Evolutionary conservation across 2,329 filamentous ascomycete genomes (phyloP).

Genomic region (Lizonia empirigonia): DNA sequence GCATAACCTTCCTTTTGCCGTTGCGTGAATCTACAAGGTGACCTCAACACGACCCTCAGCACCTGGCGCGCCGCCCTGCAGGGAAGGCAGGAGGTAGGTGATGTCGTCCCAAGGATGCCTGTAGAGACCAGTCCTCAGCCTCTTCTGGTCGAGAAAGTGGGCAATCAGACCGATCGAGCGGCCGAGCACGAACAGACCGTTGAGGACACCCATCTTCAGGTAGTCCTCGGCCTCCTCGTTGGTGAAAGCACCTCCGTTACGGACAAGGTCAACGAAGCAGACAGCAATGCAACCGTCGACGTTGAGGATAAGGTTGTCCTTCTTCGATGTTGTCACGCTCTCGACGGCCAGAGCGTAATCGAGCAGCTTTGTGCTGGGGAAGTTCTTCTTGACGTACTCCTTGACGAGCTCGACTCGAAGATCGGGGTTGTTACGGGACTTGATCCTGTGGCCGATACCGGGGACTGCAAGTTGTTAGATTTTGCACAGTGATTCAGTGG

Average conservation of each 20-base stretch:
- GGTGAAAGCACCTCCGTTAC: conserved; percentile 97
- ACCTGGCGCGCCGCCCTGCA: conserved; percentile 47
- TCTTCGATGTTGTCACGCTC: conserved; percentile 98
- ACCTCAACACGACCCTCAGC: conserved; percentile 52
- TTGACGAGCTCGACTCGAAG: conserved; percentile 99
- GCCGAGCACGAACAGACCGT: conserved; percentile 98
- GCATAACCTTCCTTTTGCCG: conserved; percentile 34
- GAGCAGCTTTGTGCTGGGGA: conserved; percentile 96
- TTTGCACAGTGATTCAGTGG: neutral
- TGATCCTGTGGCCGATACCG: conserved; percentile 98
- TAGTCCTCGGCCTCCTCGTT: conserved; percentile 98
- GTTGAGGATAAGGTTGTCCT: conserved; percentile 99
- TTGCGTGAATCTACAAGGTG: conserved; percentile 41
- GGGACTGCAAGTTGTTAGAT: conserved; percentile 63
- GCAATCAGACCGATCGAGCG: conserved; percentile 98
- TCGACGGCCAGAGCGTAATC: conserved; percentile 98
- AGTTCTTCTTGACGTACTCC: conserved; percentile 97
- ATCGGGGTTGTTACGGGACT: conserved; percentile 99
- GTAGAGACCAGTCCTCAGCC: conserved; percentile 97
- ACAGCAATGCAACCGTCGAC: conserved; percentile 98
- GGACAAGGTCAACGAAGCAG: conserved; percentile 96
- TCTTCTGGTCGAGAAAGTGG: conserved; percentile 99
- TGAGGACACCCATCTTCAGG: conserved; percentile 97
- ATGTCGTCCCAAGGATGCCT: conserved; percentile 82
- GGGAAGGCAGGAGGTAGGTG: conserved; percentile 50